These are phyloP conservation scores for Drechslerella coelobrocha DNA, from an alignment of 2,329 filamentous ascomycete genomes.

Conservation along the genomic window DNA sequence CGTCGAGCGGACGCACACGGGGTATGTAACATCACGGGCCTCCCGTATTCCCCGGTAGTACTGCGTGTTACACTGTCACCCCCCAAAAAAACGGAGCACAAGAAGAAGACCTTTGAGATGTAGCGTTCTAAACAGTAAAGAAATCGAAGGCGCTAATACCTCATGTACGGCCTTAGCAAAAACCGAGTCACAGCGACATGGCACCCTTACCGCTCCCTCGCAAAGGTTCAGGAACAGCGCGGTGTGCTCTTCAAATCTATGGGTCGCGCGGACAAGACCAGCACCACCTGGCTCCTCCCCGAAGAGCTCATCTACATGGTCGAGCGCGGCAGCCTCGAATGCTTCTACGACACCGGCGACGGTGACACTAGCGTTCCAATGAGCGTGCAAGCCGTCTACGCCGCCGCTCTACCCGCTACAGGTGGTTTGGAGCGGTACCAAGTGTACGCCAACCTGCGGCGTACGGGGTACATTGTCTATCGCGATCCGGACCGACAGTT, in stretches of 20 bases:
- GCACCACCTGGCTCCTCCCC: slow-evolving; percentile 80
- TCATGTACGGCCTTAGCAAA: slow-evolving; percentile 23
- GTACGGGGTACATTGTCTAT: slow-evolving; percentile 77
- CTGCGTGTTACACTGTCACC: neutral
- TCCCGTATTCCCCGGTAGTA: neutral
- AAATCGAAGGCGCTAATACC: too few relatives aligned
- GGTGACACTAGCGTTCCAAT: slow-evolving; percentile 68
- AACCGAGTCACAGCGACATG: slow-evolving; percentile 58
- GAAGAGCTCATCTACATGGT: slow-evolving; percentile 91
- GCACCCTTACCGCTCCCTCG: slow-evolving; percentile 64
- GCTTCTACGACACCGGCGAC: slow-evolving; percentile 65
- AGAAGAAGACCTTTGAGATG: too few relatives aligned
- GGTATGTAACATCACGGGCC: slow-evolving; percentile 9
- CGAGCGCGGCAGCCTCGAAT: slow-evolving; percentile 83
- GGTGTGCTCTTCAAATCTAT: slow-evolving; percentile 78
- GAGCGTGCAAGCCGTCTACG: slow-evolving; percentile 88
- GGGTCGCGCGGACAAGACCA: slow-evolving; percentile 71
- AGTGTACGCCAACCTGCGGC: slow-evolving; percentile 83
- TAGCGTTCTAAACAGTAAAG: too few relatives aligned
- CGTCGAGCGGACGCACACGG: slow-evolving; percentile 52
- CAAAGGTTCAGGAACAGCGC: slow-evolving; percentile 73
- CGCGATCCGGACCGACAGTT: slow-evolving; percentile 27
- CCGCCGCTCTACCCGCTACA: slow-evolving; percentile 58
- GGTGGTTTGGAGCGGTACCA: slow-evolving; percentile 77
- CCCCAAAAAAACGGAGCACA: neutral